phyloP scores from a whole-genome alignment of 2,329 filamentous ascomycete genomes.

The Chaetomiaceae sp. region DNA sequence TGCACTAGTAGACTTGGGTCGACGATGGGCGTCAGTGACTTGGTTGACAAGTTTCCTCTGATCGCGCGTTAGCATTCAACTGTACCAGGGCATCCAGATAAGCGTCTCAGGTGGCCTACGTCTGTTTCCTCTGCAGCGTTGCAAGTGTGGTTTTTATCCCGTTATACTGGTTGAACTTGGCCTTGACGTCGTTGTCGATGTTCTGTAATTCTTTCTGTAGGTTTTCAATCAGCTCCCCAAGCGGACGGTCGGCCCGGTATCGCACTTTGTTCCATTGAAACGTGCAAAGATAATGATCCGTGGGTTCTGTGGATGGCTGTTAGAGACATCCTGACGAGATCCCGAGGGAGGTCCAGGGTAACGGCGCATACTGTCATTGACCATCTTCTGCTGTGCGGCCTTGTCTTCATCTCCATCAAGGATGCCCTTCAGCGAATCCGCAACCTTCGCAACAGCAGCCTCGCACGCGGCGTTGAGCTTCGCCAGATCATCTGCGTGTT shows the following conservation, averaged over 20 bases:
- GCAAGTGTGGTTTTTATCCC: constrained; percentile 80
- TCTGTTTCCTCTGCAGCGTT: constrained; percentile 79
- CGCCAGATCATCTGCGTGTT: constrained; percentile 89
- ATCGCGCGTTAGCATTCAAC: constrained; percentile 17
- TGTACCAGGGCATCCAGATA: not conserved
- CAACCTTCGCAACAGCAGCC: constrained; percentile 79
- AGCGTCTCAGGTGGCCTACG: constrained; percentile 47
- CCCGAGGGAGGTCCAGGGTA: no score
- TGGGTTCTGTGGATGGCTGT: constrained; percentile 63
- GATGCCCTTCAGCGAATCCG: constrained; percentile 75
- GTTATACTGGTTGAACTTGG: constrained; percentile 93
- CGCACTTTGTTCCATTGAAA: constrained; percentile 98
- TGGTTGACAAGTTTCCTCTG: constrained; percentile 88
- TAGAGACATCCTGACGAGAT: no score
- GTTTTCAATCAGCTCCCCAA: constrained; percentile 79
- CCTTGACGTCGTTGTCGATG: constrained; percentile 93
- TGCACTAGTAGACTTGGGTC: constrained; percentile 74
- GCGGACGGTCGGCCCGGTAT: constrained; percentile 86
- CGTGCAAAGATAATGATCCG: constrained; percentile 81
- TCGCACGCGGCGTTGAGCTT: constrained; percentile 81
- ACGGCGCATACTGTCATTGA: constrained; percentile 84
- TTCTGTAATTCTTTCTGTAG: constrained; percentile 90
- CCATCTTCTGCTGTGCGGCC: constrained; percentile 80
- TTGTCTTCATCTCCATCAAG: constrained; percentile 81
- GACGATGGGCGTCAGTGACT: constrained; percentile 86